A percentile compares a stretch with the other conserved stretches of the same genome.
Evolutionary conservation across 2,329 filamentous ascomycete genomes (phyloP).

Genomic region (Xylariomycetidae sp.): DNA sequence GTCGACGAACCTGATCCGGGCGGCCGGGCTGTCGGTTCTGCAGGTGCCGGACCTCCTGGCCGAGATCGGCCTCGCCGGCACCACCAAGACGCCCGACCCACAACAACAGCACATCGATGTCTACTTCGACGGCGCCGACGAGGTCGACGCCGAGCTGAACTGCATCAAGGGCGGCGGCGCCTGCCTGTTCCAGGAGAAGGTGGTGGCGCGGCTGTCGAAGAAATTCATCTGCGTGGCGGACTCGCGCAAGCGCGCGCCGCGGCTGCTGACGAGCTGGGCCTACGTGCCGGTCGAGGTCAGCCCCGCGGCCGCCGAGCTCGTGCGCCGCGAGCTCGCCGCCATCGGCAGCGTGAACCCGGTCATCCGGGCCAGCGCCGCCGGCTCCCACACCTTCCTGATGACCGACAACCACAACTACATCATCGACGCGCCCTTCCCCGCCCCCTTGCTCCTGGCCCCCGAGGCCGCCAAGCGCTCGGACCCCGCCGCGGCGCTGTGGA

Average conservation of each 20-base stretch:
- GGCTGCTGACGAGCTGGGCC: slow-evolving; percentile 73
- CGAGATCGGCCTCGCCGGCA: slow-evolving; percentile 37
- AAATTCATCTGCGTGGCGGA: slow-evolving; percentile 90
- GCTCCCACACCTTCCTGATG: slow-evolving; percentile 77
- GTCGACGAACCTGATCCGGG: slow-evolving; percentile 78
- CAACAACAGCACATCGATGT: slow-evolving; percentile 66
- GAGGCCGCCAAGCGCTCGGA: slow-evolving; percentile 39
- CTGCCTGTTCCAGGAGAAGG: slow-evolving; percentile 97
- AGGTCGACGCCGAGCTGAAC: slow-evolving; percentile 91
- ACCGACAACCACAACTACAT: slow-evolving; percentile 87
- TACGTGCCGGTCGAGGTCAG: slow-evolving; percentile 90
- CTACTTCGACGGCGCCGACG: slow-evolving; percentile 93
- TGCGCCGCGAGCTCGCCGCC: slow-evolving; percentile 65
- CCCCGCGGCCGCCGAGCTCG: slow-evolving; percentile 73
- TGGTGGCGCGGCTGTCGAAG: slow-evolving; percentile 79
- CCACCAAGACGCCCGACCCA: slow-evolving; percentile 38
- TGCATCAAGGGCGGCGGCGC: slow-evolving; percentile 97
- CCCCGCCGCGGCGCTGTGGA: slow-evolving; percentile 67
- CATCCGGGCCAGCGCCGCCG: slow-evolving; percentile 67
- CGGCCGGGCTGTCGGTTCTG: slow-evolving; percentile 71
- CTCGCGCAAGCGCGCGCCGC: slow-evolving; percentile 79
- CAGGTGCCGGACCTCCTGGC: slow-evolving; percentile 71
- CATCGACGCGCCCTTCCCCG: slow-evolving; percentile 83
- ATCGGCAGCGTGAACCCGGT: slow-evolving; percentile 69
- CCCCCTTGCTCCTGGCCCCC: slow-evolving; percentile 63